phyloP scores from a whole-genome alignment of 257 asterid species.

The Schizonepeta tenuifolia region DNA sequence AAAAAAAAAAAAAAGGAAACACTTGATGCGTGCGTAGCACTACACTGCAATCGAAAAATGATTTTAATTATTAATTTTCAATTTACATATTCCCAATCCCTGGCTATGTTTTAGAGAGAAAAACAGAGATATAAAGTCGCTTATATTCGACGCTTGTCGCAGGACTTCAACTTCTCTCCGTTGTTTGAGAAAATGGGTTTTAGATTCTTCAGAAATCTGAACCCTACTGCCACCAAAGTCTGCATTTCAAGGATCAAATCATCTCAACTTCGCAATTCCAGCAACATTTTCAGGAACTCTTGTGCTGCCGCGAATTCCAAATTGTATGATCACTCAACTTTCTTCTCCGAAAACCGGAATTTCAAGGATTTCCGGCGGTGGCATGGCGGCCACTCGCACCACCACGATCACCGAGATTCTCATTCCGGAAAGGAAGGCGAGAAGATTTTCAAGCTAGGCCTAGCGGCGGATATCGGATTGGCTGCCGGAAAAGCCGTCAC shows the following conservation, averaged over 20 bases:
- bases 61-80: background rate
- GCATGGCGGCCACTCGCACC: conserved; percentile 76
- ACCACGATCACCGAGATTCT: conserved; percentile 46
- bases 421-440: conserved; percentile 72
- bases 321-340: conserved; percentile 25
- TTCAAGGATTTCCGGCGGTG: conserved; percentile 64
- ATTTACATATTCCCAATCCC: background rate
- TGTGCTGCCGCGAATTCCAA: conserved; percentile 32
- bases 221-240: conserved; percentile 43
- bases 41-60: background rate
- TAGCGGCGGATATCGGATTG: conserved; percentile 84
- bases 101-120: background rate
- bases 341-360: conserved; percentile 48
- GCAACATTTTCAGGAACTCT: conserved; percentile 22
- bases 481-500: conserved; percentile 88
- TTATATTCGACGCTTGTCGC: conserved; percentile 29
- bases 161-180: conserved; percentile 16
- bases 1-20: background rate
- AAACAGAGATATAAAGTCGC: conserved; percentile 11
- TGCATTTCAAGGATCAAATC: conserved; percentile 38
- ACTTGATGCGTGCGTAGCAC: background rate
- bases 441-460: conserved; percentile 87
- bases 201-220: conserved; percentile 47
- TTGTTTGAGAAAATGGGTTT: conserved; percentile 51
- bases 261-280: conserved; percentile 18